A percentile compares a stretch with the other conserved stretches of the same genome.
Evolutionary conservation across 2,329 filamentous ascomycete species (phyloP).

Genomic region (Harringtonia lauricola): DNA sequence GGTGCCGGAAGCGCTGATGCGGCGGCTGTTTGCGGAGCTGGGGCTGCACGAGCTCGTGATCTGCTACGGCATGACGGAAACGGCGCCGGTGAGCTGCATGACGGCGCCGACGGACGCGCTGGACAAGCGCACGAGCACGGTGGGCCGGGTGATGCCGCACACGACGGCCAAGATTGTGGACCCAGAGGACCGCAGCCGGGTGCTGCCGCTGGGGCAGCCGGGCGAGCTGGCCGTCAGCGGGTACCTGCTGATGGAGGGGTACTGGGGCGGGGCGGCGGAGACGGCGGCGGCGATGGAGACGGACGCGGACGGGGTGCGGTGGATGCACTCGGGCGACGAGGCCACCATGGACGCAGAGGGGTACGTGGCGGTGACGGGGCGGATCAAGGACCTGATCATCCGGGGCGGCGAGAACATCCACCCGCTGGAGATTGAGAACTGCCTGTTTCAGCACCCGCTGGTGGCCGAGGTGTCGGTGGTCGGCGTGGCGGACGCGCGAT

Average conservation of each 20-base stretch:
- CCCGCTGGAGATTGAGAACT: constrained; percentile 86
- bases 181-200: constrained; percentile 42
- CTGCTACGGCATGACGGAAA: constrained; percentile 96
- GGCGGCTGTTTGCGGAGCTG: constrained; percentile 57
- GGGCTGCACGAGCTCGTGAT: constrained; percentile 79
- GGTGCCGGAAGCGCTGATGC: constrained; percentile 77
- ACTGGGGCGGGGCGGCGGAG: constrained; percentile 63
- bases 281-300: constrained; percentile 49
- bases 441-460: constrained; percentile 59
- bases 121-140: constrained; percentile 59
- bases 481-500: constrained; percentile 68
- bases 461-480: constrained; percentile 73
- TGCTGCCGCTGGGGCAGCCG: constrained; percentile 52
- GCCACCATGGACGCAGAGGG: constrained; percentile 73
- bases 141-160: constrained; percentile 77
- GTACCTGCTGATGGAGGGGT: constrained; percentile 84
- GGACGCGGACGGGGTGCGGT: constrained; percentile 27
- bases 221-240: constrained; percentile 79
- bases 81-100: constrained; percentile 68
- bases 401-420: constrained; percentile 93
- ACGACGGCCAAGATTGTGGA: constrained; percentile 68
- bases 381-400: constrained; percentile 94
- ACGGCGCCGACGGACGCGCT: constrained; percentile 67
- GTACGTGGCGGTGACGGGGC: constrained; percentile 78
- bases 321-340: constrained; percentile 94